A percentile compares a stretch with the other conserved stretches of the same genome.
These are phyloP conservation scores for Aspergillus puulaauensis DNA, from an alignment of 2,329 filamentous ascomycete species.

Conservation along the genomic window DNA sequence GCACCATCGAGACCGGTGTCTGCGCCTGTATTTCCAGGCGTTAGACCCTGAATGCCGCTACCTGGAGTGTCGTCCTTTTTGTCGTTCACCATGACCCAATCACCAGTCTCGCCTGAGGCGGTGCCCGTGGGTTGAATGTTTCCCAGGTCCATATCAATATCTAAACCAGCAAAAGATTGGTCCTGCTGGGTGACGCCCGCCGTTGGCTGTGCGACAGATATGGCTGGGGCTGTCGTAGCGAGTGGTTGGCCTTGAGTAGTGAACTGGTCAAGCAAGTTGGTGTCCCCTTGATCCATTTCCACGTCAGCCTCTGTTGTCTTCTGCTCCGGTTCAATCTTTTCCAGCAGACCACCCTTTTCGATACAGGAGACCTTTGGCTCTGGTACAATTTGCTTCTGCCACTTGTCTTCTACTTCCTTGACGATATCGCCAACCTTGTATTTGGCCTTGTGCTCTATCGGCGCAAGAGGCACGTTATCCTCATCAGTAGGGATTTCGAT, in stretches of 20 bases:
- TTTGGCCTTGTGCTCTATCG: slow-evolving; percentile 43
- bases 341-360: slow-evolving; percentile 73
- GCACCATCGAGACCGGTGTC: slow-evolving; percentile 36
- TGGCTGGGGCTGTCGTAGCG: slow-evolving; percentile 1
- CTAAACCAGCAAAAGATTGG: slow-evolving; percentile 24
- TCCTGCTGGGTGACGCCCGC: slow-evolving; percentile 19
- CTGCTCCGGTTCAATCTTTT: slow-evolving; percentile 45
- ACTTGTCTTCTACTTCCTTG: slow-evolving; percentile 67
- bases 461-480: slow-evolving; percentile 35
- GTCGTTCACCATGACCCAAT: slow-evolving; percentile 75
- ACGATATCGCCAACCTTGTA: slow-evolving; percentile 68
- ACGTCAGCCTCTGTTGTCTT: slow-evolving; percentile 28
- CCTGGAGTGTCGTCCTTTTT: slow-evolving; percentile 45
- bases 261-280: slow-evolving; percentile 36
- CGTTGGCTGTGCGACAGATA: slow-evolving; percentile 9
- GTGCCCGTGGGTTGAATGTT: slow-evolving; percentile 36
- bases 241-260: slow-evolving; percentile 44
- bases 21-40: slow-evolving; percentile 22
- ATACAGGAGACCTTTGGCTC: slow-evolving; percentile 68
- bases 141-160: slow-evolving; percentile 56
- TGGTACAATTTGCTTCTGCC: slow-evolving; percentile 65
- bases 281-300: slow-evolving; percentile 34
- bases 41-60: slow-evolving; percentile 25
- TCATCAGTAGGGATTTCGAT: slow-evolving; percentile 34
- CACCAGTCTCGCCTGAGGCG: slow-evolving; percentile 54